A percentile compares a stretch with the other conserved stretches of the same genome.
Evolutionary conservation across 179 eudicot genomes (phyloP).

Genomic region (Silene noctiflora): DNA sequence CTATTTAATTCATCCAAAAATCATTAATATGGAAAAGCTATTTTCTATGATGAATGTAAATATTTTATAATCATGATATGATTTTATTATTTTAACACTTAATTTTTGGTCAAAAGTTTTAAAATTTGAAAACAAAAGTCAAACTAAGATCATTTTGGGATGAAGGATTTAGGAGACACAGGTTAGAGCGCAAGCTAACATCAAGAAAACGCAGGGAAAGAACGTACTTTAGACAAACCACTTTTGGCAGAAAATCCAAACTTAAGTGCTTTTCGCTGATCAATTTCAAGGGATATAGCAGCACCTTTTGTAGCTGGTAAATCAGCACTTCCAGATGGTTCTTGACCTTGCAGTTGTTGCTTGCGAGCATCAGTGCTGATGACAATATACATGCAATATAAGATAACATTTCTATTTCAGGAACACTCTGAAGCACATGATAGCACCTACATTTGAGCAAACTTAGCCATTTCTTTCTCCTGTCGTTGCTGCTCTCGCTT

Average conservation of each 20-base stretch:
- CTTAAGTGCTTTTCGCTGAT: constrained; percentile 75
- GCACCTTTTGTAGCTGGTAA: constrained; percentile 38
- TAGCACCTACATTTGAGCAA: constrained; percentile 67
- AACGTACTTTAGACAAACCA: constrained; percentile 64
- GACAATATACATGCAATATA: constrained; percentile 9
- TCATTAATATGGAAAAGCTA: too few relatives aligned
- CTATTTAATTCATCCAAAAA: too few relatives aligned
- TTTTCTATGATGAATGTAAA: too few relatives aligned
- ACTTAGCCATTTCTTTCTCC: constrained; percentile 92
- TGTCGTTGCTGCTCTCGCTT: constrained; percentile 88
- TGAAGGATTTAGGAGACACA: background rate
- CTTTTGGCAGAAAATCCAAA: constrained; percentile 86
- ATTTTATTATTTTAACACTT: too few relatives aligned
- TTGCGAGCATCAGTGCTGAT: constrained; percentile 79
- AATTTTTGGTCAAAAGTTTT: too few relatives aligned
- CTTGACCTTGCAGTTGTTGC: constrained; percentile 64
- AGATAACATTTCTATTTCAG: background rate
- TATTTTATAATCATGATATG: too few relatives aligned
- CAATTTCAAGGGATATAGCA: constrained; percentile 57
- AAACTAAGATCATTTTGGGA: too few relatives aligned
- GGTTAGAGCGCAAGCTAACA: constrained; percentile 5
- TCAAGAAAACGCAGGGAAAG: background rate
- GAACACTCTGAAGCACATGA: background rate
- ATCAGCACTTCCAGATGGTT: constrained; percentile 39
- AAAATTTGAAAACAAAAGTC: too few relatives aligned